Evolutionary conservation across 805 yeast species (phyloP).

Genomic region (Danielozyma ontarioensis): DNA sequence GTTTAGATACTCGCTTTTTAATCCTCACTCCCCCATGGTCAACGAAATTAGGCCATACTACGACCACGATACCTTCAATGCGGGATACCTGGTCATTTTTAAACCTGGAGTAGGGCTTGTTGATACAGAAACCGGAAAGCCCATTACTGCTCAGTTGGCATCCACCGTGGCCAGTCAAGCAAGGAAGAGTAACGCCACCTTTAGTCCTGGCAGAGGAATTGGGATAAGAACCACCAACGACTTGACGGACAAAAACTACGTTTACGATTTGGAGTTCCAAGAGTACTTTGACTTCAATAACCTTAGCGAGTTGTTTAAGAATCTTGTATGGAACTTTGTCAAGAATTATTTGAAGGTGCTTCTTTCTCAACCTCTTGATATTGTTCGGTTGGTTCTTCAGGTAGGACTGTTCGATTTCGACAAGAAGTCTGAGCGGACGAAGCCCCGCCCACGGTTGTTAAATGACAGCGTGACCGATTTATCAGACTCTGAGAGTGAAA

Average conservation of each 20-base stretch:
- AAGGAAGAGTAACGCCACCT: conserved; percentile 2
- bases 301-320: conserved; percentile 50
- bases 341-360: conserved; percentile 66
- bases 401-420: conserved; percentile 56
- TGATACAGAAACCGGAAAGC: conserved; percentile 38
- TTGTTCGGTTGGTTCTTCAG: conserved; percentile 71
- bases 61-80: conserved; percentile 61
- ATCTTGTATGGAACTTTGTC: conserved; percentile 55
- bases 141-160: conserved; percentile 25
- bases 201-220: conserved; percentile 12
- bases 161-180: conserved; percentile 10
- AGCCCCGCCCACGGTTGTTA: no score
- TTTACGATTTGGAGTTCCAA: conserved; percentile 55
- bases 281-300: conserved; percentile 62
- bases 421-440: not conserved
- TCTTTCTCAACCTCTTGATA: conserved; percentile 84
- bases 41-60: conserved; percentile 58
- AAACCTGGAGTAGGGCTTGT: conserved; percentile 60
- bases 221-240: conserved; percentile 3
- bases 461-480: not conserved
- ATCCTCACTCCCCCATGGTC: no score
- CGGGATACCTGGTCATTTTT: conserved; percentile 56
- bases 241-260: conserved; percentile 36
- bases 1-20: no score
- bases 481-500: conserved; percentile 11